Conservation (phyloP, 78 protist genomes). For the Isochrysis galbana region DNA sequence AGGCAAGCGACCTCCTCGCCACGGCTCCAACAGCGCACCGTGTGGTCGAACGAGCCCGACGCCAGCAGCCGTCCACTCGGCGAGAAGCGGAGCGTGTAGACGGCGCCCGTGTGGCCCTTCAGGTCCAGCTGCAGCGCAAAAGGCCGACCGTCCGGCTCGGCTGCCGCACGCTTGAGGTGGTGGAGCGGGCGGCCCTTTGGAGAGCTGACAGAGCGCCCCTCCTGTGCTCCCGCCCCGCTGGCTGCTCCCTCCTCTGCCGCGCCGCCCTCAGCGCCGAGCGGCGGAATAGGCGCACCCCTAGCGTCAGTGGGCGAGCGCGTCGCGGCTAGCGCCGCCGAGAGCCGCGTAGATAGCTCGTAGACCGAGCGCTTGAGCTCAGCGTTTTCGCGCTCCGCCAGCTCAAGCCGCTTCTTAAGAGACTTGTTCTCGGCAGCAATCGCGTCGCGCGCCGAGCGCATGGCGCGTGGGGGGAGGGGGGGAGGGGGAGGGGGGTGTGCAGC, state of each 20-base stretch:
- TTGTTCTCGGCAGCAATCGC: not conserved
- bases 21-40: constrained; percentile 43
- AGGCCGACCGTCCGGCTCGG: not conserved
- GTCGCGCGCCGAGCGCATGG: not conserved
- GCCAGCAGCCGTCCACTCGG: constrained; percentile 70
- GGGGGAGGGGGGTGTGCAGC: too few relatives aligned
- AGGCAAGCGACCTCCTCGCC: constrained; percentile 3
- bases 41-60: constrained; percentile 70
- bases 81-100: constrained; percentile 62
- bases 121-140: not conserved
- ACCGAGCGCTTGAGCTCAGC: not conserved
- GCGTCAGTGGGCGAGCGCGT: not conserved
- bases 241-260: not conserved
- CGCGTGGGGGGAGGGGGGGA: too few relatives aligned
- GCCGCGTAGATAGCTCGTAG: constrained; percentile 9
- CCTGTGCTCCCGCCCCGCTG: not conserved
- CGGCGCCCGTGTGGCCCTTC: constrained; percentile 66
- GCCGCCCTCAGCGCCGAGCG: not conserved
- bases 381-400: not conserved
- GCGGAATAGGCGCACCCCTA: not conserved
- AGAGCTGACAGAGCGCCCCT: not conserved
- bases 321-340: not conserved
- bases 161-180: not conserved
- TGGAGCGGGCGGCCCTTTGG: not conserved
- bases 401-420: not conserved